phyloP scores from a whole-genome alignment of 176 grass and related monocot species.

The Avena insularis region DNA sequence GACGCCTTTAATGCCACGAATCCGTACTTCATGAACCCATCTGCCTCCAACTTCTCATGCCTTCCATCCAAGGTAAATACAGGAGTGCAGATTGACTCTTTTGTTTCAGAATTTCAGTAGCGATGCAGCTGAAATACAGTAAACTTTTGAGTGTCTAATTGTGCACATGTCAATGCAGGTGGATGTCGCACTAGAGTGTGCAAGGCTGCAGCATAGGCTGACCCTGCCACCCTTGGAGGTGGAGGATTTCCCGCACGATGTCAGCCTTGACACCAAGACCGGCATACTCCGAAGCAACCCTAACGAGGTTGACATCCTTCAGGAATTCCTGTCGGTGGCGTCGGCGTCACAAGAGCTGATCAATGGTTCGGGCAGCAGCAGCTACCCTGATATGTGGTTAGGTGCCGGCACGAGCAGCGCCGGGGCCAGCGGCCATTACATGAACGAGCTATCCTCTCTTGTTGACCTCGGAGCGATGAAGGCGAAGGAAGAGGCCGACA shows the following conservation, averaged over 20 bases:
- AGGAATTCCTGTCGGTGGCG: constrained; percentile 80
- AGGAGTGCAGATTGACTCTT: not conserved
- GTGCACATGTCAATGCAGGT: constrained; percentile 50
- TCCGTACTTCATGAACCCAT: constrained; percentile 54
- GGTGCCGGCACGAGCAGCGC: constrained; percentile 45
- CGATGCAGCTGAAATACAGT: not conserved
- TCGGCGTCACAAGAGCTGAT: constrained; percentile 79
- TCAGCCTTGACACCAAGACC: constrained; percentile 54
- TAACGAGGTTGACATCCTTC: constrained; percentile 72
- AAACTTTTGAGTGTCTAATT: not conserved
- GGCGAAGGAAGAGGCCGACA: constrained; percentile 39
- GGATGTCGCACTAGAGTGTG: constrained; percentile 85
- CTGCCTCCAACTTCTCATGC: constrained; percentile 57
- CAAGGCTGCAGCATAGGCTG: constrained; percentile 89
- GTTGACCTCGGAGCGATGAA: constrained; percentile 50
- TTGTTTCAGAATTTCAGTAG: not conserved
- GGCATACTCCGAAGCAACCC: constrained; percentile 48
- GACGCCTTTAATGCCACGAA: constrained; percentile 61
- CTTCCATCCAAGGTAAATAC: constrained; percentile 77
- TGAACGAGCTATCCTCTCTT: constrained; percentile 56
- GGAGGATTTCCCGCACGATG: constrained; percentile 71
- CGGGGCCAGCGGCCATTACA: constrained; percentile 44
- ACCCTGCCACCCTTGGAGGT: constrained; percentile 75
- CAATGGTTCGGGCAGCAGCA: constrained; percentile 53
- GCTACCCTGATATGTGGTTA: constrained; percentile 69